A percentile compares a stretch with the other conserved stretches of the same genome.
Evolutionary conservation across 148 eudicot species (phyloP).

Genomic region (Rhododendron griersonianum): DNA sequence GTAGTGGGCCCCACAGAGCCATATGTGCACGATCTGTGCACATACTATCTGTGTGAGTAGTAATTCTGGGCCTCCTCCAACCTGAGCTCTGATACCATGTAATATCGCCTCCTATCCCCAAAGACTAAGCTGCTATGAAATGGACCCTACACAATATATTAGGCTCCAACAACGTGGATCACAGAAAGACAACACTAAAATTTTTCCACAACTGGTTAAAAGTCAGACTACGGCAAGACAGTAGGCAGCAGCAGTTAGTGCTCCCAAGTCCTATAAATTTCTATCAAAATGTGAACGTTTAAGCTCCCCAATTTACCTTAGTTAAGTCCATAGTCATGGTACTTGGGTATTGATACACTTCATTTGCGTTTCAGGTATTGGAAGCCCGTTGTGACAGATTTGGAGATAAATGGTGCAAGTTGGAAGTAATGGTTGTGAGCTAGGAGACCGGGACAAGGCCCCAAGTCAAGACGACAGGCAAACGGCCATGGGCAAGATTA

Average conservation of each 20-base stretch:
- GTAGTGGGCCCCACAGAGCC: too few species aligned
- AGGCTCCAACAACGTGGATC: neutral
- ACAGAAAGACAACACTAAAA: neutral
- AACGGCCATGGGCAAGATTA: neutral
- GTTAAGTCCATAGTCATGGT: too few species aligned
- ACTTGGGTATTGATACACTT: too few species aligned
- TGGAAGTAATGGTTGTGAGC: too few species aligned
- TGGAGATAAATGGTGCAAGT: too few species aligned
- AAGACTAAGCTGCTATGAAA: neutral
- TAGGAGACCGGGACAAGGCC: neutral
- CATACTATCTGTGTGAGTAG: too few species aligned
- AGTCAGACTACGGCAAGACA: neutral
- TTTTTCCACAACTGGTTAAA: neutral
- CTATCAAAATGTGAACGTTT: neutral
- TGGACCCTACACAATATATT: neutral
- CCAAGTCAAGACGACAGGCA: neutral
- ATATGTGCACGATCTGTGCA: too few species aligned
- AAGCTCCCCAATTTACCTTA: too few species aligned
- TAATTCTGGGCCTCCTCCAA: neutral
- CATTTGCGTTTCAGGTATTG: too few species aligned
- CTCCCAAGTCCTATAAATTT: neutral
- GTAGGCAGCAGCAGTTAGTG: neutral
- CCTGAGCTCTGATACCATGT: neutral
- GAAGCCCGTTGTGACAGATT: too few species aligned
- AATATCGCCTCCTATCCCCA: neutral